Evolutionary conservation across 768 basidiomycete species (phyloP).

Genomic region (Mycena indigotica): DNA sequence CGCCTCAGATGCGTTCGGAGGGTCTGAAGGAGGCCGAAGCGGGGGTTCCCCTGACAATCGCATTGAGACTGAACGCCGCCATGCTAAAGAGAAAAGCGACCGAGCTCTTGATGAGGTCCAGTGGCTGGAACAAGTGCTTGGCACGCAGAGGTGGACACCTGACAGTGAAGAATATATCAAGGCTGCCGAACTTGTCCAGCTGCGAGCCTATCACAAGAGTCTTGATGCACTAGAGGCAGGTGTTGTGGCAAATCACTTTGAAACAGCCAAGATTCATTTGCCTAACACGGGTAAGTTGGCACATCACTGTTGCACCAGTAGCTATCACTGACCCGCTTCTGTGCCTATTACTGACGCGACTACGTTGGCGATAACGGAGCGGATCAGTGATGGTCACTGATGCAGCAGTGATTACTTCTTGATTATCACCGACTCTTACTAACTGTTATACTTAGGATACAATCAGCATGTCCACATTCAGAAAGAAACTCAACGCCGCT

Average conservation of each 20-base stretch:
- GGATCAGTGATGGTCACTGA: background rate
- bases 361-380: background rate
- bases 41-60: no score
- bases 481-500: slow-evolving; percentile 21
- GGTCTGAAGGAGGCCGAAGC: no score
- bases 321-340: background rate
- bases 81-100: slow-evolving; percentile 16
- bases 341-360: background rate
- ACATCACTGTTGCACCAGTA: background rate
- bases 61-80: slow-evolving; percentile 13
- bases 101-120: slow-evolving; percentile 11
- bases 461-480: slow-evolving; percentile 23
- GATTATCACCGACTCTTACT: background rate
- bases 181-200: background rate
- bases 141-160: slow-evolving; percentile 1
- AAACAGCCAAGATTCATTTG: background rate
- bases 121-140: slow-evolving; percentile 12
- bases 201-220: background rate
- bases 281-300: background rate
- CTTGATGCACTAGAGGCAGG: background rate
- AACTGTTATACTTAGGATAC: no score
- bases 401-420: background rate
- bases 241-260: background rate
- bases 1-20: no score
- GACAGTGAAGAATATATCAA: background rate